Evolutionary conservation across 345 rosid species (phyloP).

Genomic region (Triadica sebifera): DNA sequence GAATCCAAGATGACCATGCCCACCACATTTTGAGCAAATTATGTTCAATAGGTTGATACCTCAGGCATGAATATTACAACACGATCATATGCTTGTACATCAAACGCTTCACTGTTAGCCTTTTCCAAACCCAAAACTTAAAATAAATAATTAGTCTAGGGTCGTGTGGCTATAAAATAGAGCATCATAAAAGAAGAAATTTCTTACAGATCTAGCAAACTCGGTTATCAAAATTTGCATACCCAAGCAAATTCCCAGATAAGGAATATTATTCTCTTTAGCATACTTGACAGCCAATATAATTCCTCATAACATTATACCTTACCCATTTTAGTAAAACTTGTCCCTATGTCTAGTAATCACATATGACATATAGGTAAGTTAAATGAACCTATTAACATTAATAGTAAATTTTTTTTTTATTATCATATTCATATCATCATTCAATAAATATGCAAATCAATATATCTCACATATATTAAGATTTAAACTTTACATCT

Average conservation of each 20-base stretch:
- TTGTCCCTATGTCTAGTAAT: too few relatives aligned
- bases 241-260: slow-evolving; percentile 38
- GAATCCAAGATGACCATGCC: slow-evolving; percentile 56
- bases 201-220: slow-evolving; percentile 42
- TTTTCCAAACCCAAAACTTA: slow-evolving; percentile 46
- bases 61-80: slow-evolving; percentile 39
- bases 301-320: too few relatives aligned
- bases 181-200: slow-evolving; percentile 10
- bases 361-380: too few relatives aligned
- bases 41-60: slow-evolving; percentile 14
- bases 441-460: too few relatives aligned
- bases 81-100: slow-evolving; percentile 25
- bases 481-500: too few relatives aligned
- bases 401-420: too few relatives aligned
- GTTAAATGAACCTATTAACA: too few relatives aligned
- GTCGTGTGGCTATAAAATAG: neutral
- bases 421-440: too few relatives aligned
- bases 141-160: slow-evolving; percentile 21
- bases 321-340: too few relatives aligned
- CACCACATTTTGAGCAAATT: slow-evolving; percentile 81
- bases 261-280: slow-evolving; percentile 34
- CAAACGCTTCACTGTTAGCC: slow-evolving; percentile 31
- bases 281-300: slow-evolving; percentile 38
- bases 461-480: too few relatives aligned
- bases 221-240: slow-evolving; percentile 37